Evolutionary conservation across 2,329 filamentous ascomycete genomes (phyloP).

Genomic region (Didymella exigua): DNA sequence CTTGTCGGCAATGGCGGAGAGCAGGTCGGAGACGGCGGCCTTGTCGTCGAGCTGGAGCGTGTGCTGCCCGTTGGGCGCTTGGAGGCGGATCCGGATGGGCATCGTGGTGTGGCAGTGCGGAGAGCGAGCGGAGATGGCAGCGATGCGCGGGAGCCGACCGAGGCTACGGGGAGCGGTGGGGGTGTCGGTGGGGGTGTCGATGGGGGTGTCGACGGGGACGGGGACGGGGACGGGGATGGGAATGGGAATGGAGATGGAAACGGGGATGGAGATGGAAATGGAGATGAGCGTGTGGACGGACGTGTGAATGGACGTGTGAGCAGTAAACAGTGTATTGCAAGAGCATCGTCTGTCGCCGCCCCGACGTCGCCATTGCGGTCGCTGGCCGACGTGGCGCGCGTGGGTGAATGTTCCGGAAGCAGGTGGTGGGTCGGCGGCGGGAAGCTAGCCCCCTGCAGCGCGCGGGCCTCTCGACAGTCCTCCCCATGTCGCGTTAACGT

Average conservation of each 20-base stretch:
- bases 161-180: too few species aligned
- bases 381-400: conserved; percentile 19
- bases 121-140: conserved; percentile 20
- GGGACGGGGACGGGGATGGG: too few species aligned
- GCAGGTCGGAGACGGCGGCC: conserved; percentile 68
- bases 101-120: conserved; percentile 26
- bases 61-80: conserved; percentile 74
- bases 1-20: conserved; percentile 65
- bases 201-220: too few species aligned
- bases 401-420: conserved; percentile 36
- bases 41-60: conserved; percentile 71
- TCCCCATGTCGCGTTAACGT: too few species aligned
- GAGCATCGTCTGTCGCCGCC: not conserved
- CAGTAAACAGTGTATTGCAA: not conserved
- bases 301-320: conserved; percentile 7
- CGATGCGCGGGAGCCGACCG: not conserved
- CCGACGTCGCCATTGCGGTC: not conserved
- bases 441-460: conserved; percentile 15
- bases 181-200: too few species aligned
- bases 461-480: too few species aligned
- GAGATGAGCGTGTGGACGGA: too few species aligned
- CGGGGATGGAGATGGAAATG: too few species aligned
- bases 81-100: conserved; percentile 75
- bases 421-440: conserved; percentile 14
- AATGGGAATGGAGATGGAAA: too few species aligned